These are phyloP conservation scores for Triticum turgidum DNA, from an alignment of 176 grass and related monocot species.

Conservation along the genomic window DNA sequence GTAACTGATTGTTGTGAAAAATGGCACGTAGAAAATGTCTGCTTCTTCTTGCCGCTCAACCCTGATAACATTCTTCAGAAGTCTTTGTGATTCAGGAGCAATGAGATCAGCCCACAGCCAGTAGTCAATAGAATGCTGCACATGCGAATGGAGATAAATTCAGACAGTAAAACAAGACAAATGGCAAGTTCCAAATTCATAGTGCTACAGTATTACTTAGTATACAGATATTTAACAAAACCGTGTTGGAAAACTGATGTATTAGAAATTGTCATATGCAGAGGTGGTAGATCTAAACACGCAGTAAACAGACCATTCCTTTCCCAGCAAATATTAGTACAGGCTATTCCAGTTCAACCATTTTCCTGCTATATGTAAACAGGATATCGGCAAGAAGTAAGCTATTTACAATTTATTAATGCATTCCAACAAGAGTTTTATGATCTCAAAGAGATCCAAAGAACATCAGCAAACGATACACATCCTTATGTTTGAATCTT, in stretches of 20 bases:
- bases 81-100: constrained; percentile 73
- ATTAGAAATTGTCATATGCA: not conserved
- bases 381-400: not conserved
- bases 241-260: not conserved
- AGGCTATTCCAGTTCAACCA: not conserved
- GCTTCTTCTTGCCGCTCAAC: constrained; percentile 83
- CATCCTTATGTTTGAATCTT: not conserved
- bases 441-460: not conserved
- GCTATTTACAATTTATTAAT: not conserved
- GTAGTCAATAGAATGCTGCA: constrained; percentile 97
- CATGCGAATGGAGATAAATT: constrained; percentile 9
- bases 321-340: not conserved
- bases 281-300: not conserved
- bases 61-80: constrained; percentile 76
- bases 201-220: not conserved
- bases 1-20: constrained; percentile 95
- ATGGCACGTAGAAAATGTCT: constrained; percentile 88
- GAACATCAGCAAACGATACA: not conserved
- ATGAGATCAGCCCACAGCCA: constrained; percentile 98
- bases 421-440: not conserved
- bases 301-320: not conserved
- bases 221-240: not conserved
- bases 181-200: not conserved
- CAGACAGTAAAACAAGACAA: not conserved
- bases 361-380: not conserved